Evolutionary conservation across 495 filamentous ascomycete genomes (phyloP).

Genomic region (Parmelia sp.): DNA sequence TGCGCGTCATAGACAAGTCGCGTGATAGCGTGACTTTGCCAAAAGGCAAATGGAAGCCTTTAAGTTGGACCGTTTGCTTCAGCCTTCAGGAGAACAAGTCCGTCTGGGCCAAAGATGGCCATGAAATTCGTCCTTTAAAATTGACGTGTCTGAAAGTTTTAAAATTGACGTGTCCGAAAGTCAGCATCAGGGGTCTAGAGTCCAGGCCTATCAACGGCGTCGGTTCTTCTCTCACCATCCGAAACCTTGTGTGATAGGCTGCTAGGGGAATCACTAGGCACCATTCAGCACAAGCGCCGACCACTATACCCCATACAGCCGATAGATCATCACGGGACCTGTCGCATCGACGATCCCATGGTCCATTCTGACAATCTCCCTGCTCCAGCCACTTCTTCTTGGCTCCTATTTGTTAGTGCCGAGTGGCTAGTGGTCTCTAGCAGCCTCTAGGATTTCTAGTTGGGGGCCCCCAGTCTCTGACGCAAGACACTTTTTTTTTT

Average conservation of each 20-base stretch:
- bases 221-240: neutral
- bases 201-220: too few relatives aligned
- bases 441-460: too few relatives aligned
- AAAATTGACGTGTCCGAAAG: too few relatives aligned
- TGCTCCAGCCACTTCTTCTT: neutral
- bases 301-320: neutral
- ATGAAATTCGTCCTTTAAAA: too few relatives aligned
- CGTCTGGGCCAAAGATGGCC: too few relatives aligned
- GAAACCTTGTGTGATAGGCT: conserved; percentile 3
- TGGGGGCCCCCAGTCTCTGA: conserved; percentile 8
- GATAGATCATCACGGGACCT: neutral
- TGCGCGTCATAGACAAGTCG: neutral
- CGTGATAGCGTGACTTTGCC: too few relatives aligned
- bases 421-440: neutral
- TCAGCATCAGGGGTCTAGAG: neutral
- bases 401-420: neutral
- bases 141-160: too few relatives aligned
- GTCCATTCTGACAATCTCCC: neutral
- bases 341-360: conserved; percentile 4
- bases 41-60: too few relatives aligned
- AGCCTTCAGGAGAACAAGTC: too few relatives aligned
- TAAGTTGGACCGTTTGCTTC: too few relatives aligned
- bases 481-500: conserved; percentile 13
- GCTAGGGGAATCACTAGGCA: neutral
- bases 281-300: conserved; percentile 1